Evolutionary conservation across 345 rosid genomes (phyloP).

Genomic region (Stellera chamaejasme): DNA sequence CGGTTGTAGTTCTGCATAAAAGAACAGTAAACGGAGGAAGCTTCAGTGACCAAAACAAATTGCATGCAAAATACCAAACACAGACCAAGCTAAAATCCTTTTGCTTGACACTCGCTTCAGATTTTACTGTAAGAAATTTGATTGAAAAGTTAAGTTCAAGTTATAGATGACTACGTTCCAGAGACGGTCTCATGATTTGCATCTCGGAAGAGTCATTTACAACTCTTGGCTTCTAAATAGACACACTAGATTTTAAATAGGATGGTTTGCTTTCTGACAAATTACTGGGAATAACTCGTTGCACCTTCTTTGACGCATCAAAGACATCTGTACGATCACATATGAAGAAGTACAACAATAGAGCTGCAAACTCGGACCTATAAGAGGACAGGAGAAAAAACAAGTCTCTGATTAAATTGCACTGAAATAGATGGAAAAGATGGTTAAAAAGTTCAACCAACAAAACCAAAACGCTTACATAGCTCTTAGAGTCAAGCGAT

Average conservation of each 20-base stretch:
- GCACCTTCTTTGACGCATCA: constrained; percentile 72
- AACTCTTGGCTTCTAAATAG: too few relatives aligned
- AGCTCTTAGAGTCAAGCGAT: constrained; percentile 75
- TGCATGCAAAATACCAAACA: background rate
- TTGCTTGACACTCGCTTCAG: background rate
- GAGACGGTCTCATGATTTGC: too few relatives aligned
- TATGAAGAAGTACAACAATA: constrained; percentile 59
- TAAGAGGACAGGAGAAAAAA: constrained; percentile 10
- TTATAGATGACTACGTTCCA: too few relatives aligned
- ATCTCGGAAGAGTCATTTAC: too few relatives aligned
- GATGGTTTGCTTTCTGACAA: too few relatives aligned
- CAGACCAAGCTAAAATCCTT: background rate
- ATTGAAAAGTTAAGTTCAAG: too few relatives aligned
- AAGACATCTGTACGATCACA: constrained; percentile 92
- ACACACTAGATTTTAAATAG: too few relatives aligned
- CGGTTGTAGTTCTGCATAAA: constrained; percentile 74
- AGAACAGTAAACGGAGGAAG: background rate
- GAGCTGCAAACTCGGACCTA: constrained; percentile 72
- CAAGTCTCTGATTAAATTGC: background rate
- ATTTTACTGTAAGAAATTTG: background rate
- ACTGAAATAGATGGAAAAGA: background rate
- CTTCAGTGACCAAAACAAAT: constrained; percentile 11
- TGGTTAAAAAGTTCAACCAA: background rate
- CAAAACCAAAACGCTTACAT: constrained; percentile 41
- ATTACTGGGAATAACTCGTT: constrained; percentile 4